A percentile compares a stretch with the other conserved stretches of the same genome.
These are phyloP conservation scores for Starmerella ratchasimensis DNA, from an alignment of 805 yeast genomes.

Conservation along the genomic window DNA sequence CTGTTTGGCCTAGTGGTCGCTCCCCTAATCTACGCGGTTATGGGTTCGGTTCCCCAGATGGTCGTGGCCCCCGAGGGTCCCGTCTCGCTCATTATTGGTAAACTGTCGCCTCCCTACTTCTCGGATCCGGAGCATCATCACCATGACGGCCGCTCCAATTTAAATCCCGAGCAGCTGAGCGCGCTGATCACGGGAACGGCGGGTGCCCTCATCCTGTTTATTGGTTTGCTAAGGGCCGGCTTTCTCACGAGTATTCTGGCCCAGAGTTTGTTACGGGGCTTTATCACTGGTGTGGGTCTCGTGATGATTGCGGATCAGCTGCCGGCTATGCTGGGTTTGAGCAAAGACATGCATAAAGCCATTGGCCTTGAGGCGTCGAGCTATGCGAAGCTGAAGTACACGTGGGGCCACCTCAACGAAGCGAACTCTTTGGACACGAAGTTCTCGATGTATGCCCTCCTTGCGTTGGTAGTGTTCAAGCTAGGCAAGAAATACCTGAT, in stretches of 20 bases:
- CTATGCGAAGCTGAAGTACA: slow-evolving; percentile 48
- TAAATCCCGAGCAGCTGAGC: slow-evolving; percentile 42
- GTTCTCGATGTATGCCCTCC: slow-evolving; percentile 43
- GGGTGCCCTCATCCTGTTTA: slow-evolving; percentile 56
- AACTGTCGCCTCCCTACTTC: slow-evolving; percentile 46
- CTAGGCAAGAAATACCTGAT: slow-evolving; percentile 30
- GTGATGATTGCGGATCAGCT: slow-evolving; percentile 69
- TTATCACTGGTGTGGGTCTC: slow-evolving; percentile 71
- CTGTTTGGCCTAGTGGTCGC: slow-evolving; percentile 62
- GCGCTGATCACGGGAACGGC: slow-evolving; percentile 59
- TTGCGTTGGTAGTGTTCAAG: slow-evolving; percentile 32
- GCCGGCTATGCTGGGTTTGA: slow-evolving; percentile 59
- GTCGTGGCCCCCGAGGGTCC: slow-evolving; percentile 90
- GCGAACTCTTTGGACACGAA: slow-evolving; percentile 48
- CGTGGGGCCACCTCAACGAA: slow-evolving; percentile 34
- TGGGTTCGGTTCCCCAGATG: slow-evolving; percentile 81
- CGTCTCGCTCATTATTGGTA: slow-evolving; percentile 69
- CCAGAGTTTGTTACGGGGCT: slow-evolving; percentile 64
- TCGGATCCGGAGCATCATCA: slow-evolving; percentile 31
- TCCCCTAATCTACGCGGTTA: slow-evolving; percentile 59
- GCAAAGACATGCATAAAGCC: slow-evolving; percentile 27
- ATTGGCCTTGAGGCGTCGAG: slow-evolving; percentile 51
- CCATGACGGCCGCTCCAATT: slow-evolving; percentile 13
- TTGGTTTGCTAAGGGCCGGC: slow-evolving; percentile 76
- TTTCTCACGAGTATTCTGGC: slow-evolving; percentile 70